Evolutionary conservation across 2,329 filamentous ascomycete species (phyloP), one percentile per base, ranked within the genome.

Genomic region (Colletotrichum liriopes): DNA sequence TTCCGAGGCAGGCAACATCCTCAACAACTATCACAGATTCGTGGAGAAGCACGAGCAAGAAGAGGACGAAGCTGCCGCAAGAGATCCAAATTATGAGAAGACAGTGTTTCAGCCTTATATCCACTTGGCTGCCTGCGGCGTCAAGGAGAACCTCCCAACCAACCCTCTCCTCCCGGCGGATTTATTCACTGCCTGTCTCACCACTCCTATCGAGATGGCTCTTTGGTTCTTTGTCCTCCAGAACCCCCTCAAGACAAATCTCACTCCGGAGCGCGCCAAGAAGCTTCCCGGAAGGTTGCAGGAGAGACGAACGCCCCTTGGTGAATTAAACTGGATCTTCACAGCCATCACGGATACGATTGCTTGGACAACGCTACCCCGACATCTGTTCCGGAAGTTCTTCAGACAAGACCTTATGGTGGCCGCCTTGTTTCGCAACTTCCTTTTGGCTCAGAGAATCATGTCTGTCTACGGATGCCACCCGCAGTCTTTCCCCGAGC

Each of bases 271-370:
- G 73, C 90, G 96, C 76, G 95, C 96, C 52, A 93, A 94, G 81
- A 94, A 94, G 78, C 93, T 99, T 23, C 95, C 96, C 3, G 96
- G 96, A 43, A 92, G 95, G 74, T 89, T 98, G 52, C 96, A 98
- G 79, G 96, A 99, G 82, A 90, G 96, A 72, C 89, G 96, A 78
- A 98, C 96, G 61, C 96, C 96, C 11, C 88, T 99, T 43, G 96
- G 96, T 74, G 96, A 99, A 83, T 86, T 99, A 18, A 99, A 99
- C 79, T 99, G 96, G 96, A 99, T 99, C 45, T 98, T 99, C 79
- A 99, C 96, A 0, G 96, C 96, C 66, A 98, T 99, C 75, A 99
- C 96, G 0, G 96, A 99, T 80, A 98, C 96, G 1, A 99, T 99
- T 77, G 96, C 96, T 0, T 99, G 96, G 96, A 98, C 97, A 41